phyloP scores from a whole-genome alignment of 176 grass and related monocot genomes.

The Cenchrus fungigraminus region DNA sequence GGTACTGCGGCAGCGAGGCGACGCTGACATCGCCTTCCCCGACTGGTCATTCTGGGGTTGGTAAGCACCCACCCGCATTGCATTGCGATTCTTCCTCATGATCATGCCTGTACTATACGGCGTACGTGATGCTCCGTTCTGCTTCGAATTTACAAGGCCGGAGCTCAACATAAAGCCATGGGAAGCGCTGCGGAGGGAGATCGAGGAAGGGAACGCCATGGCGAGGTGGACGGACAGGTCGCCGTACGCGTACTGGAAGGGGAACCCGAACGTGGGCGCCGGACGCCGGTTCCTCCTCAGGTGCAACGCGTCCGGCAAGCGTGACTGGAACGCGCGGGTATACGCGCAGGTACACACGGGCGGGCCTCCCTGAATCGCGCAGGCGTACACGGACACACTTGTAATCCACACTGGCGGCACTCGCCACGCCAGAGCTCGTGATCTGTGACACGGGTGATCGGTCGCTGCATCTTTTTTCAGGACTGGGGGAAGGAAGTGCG shows the following conservation, averaged over 20 bases:
- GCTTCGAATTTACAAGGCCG: constrained; percentile 45
- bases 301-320: constrained; percentile 61
- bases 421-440: neutral
- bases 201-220: constrained; percentile 43
- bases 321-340: constrained; percentile 74
- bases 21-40: constrained; percentile 64
- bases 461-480: constrained; percentile 37
- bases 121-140: neutral
- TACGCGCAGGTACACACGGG: constrained; percentile 47
- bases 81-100: neutral
- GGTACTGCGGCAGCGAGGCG: constrained; percentile 55
- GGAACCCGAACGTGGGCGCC: constrained; percentile 61
- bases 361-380: neutral
- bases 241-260: constrained; percentile 85
- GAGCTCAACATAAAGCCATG: constrained; percentile 92
- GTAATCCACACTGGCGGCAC: no score
- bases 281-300: constrained; percentile 58
- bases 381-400: neutral
- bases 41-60: constrained; percentile 82
- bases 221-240: constrained; percentile 60
- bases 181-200: constrained; percentile 51
- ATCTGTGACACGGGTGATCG: neutral
- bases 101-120: no score
- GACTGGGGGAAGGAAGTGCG: constrained; percentile 62
- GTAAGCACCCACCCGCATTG: constrained; percentile 37